Evolutionary conservation across 805 yeast genomes (phyloP), one percentile per base, ranked within the genome.

Genomic region (Myxozyma nipponensis): DNA sequence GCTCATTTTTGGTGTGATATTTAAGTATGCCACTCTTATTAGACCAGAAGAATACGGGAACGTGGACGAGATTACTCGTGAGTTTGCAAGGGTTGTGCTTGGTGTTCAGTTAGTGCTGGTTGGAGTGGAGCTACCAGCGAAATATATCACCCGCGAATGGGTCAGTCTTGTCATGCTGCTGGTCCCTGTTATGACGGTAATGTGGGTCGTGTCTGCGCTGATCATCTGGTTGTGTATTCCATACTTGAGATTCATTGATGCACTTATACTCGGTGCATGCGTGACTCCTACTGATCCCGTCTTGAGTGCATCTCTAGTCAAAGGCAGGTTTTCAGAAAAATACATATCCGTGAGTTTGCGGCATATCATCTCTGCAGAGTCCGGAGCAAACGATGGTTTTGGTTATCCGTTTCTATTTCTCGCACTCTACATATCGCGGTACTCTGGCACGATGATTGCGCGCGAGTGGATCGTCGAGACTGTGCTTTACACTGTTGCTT

Each of bases 261-360:
- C 80, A 4, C 73, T 83, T 28, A 69, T 83, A 45, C 79, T 83
- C 1, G 75, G 81, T 9, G 86, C 86, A 1, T 83, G 89, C 64
- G 77, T 83, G 46, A 83, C 90, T 0, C 88, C 89, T 5, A 83
- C 90, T 0, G 90, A 83, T 65, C 90, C 89, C 2, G 84, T 83
- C 39, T 71, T 83, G 62, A 82, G 85, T 2, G 84, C 84, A 38
- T 85, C 86, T 1, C 82, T 83, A 37, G 86, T 84, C 26, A 81
- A 81, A 55, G 88, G 88, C 46, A 78, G 78, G 57, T 83, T 83
- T 63, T 86, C 87, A 6, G 78, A 77, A 60, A 69, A 81, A 54
- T 58, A 67, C 35, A 85, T 83, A 30, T 80, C 83, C 2, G 81
- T 81, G 10, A 80, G 77, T 56, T 71, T 83, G 50, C 69, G 86